A percentile compares a stretch with the other conserved stretches of the same genome.
Conservation (phyloP, 306 rosid genomes). For the Fragaria ananassa region DNA sequence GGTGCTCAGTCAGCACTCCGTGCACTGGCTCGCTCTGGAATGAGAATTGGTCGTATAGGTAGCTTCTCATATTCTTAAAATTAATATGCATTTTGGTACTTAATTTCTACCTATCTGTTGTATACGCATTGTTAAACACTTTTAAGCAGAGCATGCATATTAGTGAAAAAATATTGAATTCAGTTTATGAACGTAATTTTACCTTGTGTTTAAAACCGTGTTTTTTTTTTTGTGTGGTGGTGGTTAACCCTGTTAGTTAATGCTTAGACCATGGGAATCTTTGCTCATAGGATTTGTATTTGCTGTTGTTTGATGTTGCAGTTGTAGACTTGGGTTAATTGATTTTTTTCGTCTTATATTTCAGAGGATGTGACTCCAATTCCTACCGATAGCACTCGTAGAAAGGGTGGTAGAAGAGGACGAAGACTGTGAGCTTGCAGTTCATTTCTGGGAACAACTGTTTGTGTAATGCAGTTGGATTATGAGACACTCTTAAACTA, state of each 20-base stretch:
- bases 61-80: neutral
- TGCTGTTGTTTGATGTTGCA: neutral
- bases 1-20: conserved; percentile 95
- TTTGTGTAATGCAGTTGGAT: conserved; percentile 14
- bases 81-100: neutral
- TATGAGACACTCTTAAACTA: conserved; percentile 18
- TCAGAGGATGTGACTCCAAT: conserved; percentile 86
- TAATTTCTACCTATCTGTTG: neutral
- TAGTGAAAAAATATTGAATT: neutral
- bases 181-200: neutral
- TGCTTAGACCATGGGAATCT: neutral
- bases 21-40: conserved; percentile 89
- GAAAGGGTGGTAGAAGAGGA: conserved; percentile 90
- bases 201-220: neutral
- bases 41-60: conserved; percentile 97
- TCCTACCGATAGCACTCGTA: conserved; percentile 75
- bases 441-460: conserved; percentile 9
- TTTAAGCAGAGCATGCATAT: neutral
- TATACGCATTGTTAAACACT: neutral
- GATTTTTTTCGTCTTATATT: neutral
- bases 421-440: conserved; percentile 56
- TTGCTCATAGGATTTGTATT: neutral
- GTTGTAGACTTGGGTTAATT: neutral
- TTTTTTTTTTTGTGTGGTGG: neutral
- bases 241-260: neutral